Evolutionary conservation across 106 monocot genomes (phyloP), one percentile per base, ranked within the genome.

Genomic region (Narthecium ossifragum): DNA sequence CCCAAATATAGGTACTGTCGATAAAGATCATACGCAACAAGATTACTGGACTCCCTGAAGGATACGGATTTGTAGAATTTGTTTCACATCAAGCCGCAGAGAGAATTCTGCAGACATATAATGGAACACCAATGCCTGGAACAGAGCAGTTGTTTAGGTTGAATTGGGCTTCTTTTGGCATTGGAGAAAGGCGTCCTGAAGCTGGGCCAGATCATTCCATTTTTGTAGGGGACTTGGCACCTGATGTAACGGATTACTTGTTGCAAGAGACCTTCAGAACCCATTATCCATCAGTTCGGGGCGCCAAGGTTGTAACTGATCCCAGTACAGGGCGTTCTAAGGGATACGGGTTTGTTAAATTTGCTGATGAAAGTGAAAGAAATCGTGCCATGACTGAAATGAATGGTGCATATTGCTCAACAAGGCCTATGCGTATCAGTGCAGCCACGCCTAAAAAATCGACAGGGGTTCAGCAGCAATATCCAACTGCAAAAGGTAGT

Each of bases 311-410:
- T 62, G 96, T 96, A 34, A 96, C 86, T 14, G 96, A 96, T 76
- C 83, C 84, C 29, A 84, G 23, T 61, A 96, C 96, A 17, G 96
- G 96, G 26, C 74, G 90, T 17, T 90, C 90, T 28, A 96, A 90
- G 66, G 96, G 96, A 39, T 96, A 96, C 79, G 96, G 96, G 18
- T 96, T 96, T 81, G 96, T 96, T 55, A 96, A 96, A 65, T 96
- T 96, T 74, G 78, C 84, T 57, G 96, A 96, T 67, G 96, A 96
- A 72, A 66, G 10, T 25, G 96, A 96, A 71, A 86, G 79, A 62
- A 90, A 96, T 60, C 75, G 96, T 62, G 96, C 96, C 53, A 96
- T 96, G 96, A 63, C 78, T 46, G 96, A 96, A 76, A 96, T 96
- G 96, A 96, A 96, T 76, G 96, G 96, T 26, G 65, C 84, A n/a